phyloP scores from a whole-genome alignment of 345 rosid genomes.

The Eucalyptus cloeziana region DNA sequence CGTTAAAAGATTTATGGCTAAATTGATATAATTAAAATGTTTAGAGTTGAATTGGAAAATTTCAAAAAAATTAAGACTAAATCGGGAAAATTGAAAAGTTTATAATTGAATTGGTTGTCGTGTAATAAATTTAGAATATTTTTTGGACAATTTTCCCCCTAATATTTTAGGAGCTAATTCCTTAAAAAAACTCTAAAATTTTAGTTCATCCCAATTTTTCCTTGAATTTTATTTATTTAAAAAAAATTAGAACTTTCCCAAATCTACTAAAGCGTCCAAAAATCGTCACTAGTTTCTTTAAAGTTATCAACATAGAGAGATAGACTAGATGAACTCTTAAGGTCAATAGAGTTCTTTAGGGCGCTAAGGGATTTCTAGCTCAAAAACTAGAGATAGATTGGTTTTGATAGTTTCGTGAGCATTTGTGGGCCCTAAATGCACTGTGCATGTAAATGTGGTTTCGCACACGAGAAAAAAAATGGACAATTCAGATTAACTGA shows the following conservation, averaged over 20 bases:
- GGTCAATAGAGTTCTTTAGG: background rate
- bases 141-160: background rate
- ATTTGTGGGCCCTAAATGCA: background rate
- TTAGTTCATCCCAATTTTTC: background rate
- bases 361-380: background rate
- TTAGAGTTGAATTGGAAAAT: too few relatives aligned
- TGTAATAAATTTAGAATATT: too few relatives aligned
- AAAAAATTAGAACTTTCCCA: background rate
- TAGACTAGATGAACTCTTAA: background rate
- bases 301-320: background rate
- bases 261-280: background rate
- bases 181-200: background rate
- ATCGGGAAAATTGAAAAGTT: too few relatives aligned
- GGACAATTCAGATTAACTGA: background rate
- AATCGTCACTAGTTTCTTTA: background rate
- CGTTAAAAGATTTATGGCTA: fast-evolving
- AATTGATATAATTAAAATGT: too few relatives aligned
- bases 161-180: too few relatives aligned
- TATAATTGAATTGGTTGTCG: too few relatives aligned
- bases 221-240: too few relatives aligned
- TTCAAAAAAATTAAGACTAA: background rate
- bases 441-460: background rate
- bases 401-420: background rate
- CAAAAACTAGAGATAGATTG: background rate
- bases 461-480: background rate